These are phyloP conservation scores for Mytilinidion resinicola DNA, from an alignment of 495 filamentous ascomycete genomes.

Conservation along the genomic window DNA sequence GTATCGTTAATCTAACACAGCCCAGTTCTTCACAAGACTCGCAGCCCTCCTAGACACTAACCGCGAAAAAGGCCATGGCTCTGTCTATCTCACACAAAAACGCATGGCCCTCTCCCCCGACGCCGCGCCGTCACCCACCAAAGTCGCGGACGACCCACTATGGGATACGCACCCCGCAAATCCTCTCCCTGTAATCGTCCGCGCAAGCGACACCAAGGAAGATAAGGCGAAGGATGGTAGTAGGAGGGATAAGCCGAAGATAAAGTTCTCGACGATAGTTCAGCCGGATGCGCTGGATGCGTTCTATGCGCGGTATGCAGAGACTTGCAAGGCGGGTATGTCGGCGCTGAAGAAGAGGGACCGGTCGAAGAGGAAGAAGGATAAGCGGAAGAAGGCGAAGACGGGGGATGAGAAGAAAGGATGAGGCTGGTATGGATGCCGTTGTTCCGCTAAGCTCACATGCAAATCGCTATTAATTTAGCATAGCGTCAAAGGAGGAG, in stretches of 20 bases:
- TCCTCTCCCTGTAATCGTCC: constrained; percentile 69
- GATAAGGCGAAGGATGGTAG: constrained; percentile 38
- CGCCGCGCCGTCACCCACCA: constrained; percentile 14
- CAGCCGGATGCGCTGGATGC: constrained; percentile 63
- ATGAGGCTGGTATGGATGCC: constrained; percentile 22
- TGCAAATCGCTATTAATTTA: neutral
- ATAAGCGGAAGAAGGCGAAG: constrained; percentile 66
- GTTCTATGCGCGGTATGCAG: constrained; percentile 85
- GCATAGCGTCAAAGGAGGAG: neutral
- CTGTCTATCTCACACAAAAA: constrained; percentile 82
- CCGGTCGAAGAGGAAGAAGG: constrained; percentile 70
- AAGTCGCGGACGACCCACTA: constrained; percentile 40
- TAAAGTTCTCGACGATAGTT: constrained; percentile 83
- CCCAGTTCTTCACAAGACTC: constrained; percentile 82
- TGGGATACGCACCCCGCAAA: constrained; percentile 49
- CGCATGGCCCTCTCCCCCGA: constrained; percentile 38
- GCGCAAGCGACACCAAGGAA: constrained; percentile 71
- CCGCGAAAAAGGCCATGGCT: constrained; percentile 64
- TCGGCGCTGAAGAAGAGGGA: constrained; percentile 85
- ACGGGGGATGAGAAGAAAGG: constrained; percentile 53
- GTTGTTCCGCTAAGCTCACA: neutral
- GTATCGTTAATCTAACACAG: constrained; percentile 17
- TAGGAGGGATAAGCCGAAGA: constrained; percentile 48
- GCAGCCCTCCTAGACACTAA: constrained; percentile 62
- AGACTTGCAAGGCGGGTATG: constrained; percentile 87